phyloP scores from a whole-genome alignment of 331 rosid species.

The Acacia pycnantha region DNA sequence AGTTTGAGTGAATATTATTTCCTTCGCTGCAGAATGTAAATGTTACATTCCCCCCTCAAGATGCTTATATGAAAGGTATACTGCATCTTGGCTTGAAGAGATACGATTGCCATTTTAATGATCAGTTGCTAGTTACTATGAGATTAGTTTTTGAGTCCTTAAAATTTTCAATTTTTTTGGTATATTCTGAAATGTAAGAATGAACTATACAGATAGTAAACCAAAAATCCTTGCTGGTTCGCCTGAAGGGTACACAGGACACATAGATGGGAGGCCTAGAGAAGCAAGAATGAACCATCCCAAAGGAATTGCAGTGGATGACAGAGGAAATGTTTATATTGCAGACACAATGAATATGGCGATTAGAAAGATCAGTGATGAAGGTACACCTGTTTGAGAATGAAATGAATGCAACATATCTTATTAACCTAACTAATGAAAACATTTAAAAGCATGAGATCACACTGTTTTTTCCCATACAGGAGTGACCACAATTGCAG shows the following conservation, averaged over 20 bases:
- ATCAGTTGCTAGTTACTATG: constrained; percentile 10
- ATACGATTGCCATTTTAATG: constrained; percentile 6
- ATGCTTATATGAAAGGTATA: too few relatives aligned
- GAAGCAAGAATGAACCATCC: constrained; percentile 96
- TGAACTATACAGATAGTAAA: constrained; percentile 55
- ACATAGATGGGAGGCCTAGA: constrained; percentile 86
- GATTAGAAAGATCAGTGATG: constrained; percentile 85
- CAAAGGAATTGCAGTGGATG: constrained; percentile 84
- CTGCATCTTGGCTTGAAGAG: not conserved
- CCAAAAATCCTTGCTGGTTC: constrained; percentile 93
- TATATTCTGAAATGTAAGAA: constrained; percentile 27
- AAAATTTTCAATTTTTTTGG: not conserved
- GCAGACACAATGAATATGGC: constrained; percentile 98
- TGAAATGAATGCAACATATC: not conserved
- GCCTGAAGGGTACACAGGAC: constrained; percentile 84
- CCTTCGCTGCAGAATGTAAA: constrained; percentile 14
- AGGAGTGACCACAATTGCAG: constrained; percentile 99
- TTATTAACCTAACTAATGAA: not conserved
- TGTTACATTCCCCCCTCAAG: not conserved
- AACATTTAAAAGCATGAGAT: not conserved
- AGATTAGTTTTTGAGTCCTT: not conserved
- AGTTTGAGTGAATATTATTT: constrained; percentile 5
- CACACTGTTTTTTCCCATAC: constrained; percentile 2
- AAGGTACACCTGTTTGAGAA: constrained; percentile 45
- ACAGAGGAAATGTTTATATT: constrained; percentile 78